Percentiles rank a stretch among this genome's conserved stretches.
phyloP scores from a whole-genome alignment of 1,139 yeast genomes.

The Geotrichum citri-aurantii region DNA sequence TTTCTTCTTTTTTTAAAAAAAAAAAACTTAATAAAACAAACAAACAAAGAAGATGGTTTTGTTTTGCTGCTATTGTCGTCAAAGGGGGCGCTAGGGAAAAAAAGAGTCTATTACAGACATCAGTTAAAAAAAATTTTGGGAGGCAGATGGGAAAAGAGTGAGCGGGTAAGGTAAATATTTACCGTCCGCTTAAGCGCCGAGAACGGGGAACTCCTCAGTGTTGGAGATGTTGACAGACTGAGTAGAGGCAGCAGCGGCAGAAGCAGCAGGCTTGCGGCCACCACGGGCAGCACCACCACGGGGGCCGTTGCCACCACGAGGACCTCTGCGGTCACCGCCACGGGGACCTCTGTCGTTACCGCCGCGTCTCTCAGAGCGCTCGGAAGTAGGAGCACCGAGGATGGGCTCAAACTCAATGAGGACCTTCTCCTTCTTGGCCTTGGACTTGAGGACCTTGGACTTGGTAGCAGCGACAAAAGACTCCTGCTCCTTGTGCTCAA shows the following conservation, averaged over 20 bases:
- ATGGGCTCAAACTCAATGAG: slow-evolving; percentile 56
- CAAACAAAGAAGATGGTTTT: neutral
- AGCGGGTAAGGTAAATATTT: no score
- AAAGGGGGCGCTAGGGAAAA: neutral
- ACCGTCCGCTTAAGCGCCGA: slow-evolving; percentile 25
- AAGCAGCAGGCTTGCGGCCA: slow-evolving; percentile 19
- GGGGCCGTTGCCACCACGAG: slow-evolving; percentile 26
- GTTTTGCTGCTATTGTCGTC: neutral
- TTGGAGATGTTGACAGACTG: slow-evolving; percentile 27
- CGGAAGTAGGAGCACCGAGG: slow-evolving; percentile 32
- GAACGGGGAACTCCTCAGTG: slow-evolving; percentile 33
- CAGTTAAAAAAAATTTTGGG: neutral
- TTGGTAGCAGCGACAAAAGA: slow-evolving; percentile 48
- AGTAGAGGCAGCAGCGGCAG: slow-evolving; percentile 19
- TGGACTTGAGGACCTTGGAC: slow-evolving; percentile 40
- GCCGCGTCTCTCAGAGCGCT: slow-evolving; percentile 27
- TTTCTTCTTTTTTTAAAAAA: neutral
- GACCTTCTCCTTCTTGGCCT: slow-evolving; percentile 63
- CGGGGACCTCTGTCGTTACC: slow-evolving; percentile 32
- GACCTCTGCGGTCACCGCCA: slow-evolving; percentile 32
- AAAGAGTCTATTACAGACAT: neutral
- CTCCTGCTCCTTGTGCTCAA: slow-evolving; percentile 40
- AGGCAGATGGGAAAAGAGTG: neutral
- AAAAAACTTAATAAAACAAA: neutral
- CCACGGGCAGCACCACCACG: slow-evolving; percentile 25